Percentiles rank a stretch among this genome's conserved stretches.
Evolutionary conservation across 2,329 filamentous ascomycete species (phyloP).

Genomic region (Onygenales sp.): DNA sequence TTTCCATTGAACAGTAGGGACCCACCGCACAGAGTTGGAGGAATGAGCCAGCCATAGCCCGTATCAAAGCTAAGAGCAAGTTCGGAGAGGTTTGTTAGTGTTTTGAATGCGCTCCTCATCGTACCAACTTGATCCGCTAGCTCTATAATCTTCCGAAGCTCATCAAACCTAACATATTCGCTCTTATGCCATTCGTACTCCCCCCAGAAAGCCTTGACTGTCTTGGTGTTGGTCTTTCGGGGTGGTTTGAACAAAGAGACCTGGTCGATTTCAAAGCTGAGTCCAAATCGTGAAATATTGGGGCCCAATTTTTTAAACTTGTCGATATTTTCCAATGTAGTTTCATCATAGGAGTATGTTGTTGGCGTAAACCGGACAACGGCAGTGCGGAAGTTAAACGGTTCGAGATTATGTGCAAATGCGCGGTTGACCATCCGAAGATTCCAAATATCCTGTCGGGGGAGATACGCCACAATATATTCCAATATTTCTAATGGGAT

Average conservation of each 20-base stretch:
- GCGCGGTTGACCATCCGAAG: constrained; percentile 54
- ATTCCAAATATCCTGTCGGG: constrained; percentile 48
- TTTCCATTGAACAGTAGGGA: constrained; percentile 38
- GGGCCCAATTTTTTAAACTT: constrained; percentile 54
- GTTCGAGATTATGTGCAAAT: constrained; percentile 49
- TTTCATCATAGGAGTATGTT: constrained; percentile 35
- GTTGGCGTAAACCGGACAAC: constrained; percentile 58
- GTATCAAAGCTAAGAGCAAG: constrained; percentile 60
- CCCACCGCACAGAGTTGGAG: constrained; percentile 47
- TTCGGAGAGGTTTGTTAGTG: constrained; percentile 47
- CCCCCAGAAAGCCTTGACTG: constrained; percentile 52
- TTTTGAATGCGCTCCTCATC: constrained; percentile 53
- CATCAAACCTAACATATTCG: constrained; percentile 50
- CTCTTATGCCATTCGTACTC: constrained; percentile 55
- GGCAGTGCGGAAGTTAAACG: constrained; percentile 51
- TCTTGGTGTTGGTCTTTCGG: constrained; percentile 46
- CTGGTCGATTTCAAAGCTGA: constrained; percentile 60
- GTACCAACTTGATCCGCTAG: constrained; percentile 54
- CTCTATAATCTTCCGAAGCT: constrained; percentile 51
- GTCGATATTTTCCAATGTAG: constrained; percentile 24
- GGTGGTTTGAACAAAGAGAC: constrained; percentile 32
- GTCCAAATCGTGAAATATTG: constrained; percentile 54
- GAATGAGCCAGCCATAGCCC: constrained; percentile 57
- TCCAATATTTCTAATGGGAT: constrained; percentile 57
- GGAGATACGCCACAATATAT: constrained; percentile 45